Evolutionary conservation across 2,329 filamentous ascomycete genomes (phyloP), one percentile per base, ranked within the genome.

Genomic region (Xylaria sp.): DNA sequence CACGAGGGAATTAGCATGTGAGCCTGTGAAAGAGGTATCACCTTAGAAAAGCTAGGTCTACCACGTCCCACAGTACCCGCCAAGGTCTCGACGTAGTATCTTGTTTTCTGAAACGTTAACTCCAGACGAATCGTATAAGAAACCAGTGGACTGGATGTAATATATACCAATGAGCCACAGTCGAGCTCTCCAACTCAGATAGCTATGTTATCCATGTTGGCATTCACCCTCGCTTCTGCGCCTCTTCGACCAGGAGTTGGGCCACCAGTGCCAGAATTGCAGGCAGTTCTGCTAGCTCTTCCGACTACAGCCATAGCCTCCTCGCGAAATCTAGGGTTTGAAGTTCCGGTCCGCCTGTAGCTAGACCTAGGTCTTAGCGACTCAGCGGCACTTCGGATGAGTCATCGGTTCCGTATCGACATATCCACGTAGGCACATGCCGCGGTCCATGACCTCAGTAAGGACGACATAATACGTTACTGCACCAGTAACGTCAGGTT

Each of bases 371-470:
- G 24, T 13, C 29, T 39, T 43, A 19, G 4, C 24, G 39, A 8
- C 26, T 20, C 13, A 40, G 21, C 17, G 13, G 17, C 8, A 41
- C 20, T 16, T 37, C 20, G 11, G 46, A 42, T 24, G 42, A 22
- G 22, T 24, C 21, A 9, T 52, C 2, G 57, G 59, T 7, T 63
- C 61, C n/a, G 65, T 59, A 24, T 63, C 59, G 29, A 69, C 65
- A 39, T 61, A 60, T 4, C 65, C 66, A 26, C 63, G 60, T 16
- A 63, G 53, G 34, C 63, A 59, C 63, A 67, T 67, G 49, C 65
- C 63, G 26, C 66, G 64, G 13, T 67, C 53, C 13, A 61, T 52
- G 4, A 53, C 47, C 43, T 62, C 57, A 17, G 55, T 60, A 3
- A 69, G 58, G 26, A 59, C 42, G 44, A 68, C 42, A 18, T 59